A percentile compares a stretch with the other conserved stretches of the same genome.
phyloP scores from a whole-genome alignment of 2,329 filamentous ascomycete species.

The Fusarium verticillioides region DNA sequence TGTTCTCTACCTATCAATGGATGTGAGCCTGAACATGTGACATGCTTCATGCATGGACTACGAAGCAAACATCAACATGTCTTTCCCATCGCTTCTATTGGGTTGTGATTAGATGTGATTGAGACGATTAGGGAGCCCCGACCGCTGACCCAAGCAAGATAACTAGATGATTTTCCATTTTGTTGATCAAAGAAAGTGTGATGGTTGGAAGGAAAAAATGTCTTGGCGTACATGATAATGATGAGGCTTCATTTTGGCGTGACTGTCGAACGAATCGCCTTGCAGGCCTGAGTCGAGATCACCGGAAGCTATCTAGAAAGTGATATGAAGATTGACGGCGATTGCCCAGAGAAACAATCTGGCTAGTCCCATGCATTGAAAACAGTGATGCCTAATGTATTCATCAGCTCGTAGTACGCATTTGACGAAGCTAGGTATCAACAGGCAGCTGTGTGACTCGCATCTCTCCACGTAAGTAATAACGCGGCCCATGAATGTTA shows the following conservation, averaged over 20 bases:
- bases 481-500: conserved; percentile 14
- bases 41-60: conserved; percentile 18
- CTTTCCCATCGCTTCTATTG: neutral
- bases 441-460: conserved; percentile 17
- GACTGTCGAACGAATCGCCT: conserved; percentile 9
- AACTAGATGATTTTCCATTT: neutral
- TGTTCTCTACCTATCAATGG: neutral
- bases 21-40: neutral
- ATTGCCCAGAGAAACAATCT: neutral
- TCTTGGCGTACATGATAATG: conserved; percentile 10
- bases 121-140: conserved; percentile 6
- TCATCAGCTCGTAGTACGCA: conserved; percentile 16
- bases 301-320: neutral
- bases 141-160: neutral
- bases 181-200: neutral
- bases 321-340: neutral
- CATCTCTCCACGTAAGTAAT: conserved; percentile 12
- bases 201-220: neutral
- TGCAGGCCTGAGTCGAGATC: neutral
- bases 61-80: neutral
- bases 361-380: neutral
- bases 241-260: conserved; percentile 13
- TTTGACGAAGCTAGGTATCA: neutral
- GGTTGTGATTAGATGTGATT: conserved; percentile 13
- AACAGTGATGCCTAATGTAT: conserved; percentile 24